Base-by-base conservation (phyloP, 1,284 basidiomycete genomes). In the Mycena citricolor region DNA sequence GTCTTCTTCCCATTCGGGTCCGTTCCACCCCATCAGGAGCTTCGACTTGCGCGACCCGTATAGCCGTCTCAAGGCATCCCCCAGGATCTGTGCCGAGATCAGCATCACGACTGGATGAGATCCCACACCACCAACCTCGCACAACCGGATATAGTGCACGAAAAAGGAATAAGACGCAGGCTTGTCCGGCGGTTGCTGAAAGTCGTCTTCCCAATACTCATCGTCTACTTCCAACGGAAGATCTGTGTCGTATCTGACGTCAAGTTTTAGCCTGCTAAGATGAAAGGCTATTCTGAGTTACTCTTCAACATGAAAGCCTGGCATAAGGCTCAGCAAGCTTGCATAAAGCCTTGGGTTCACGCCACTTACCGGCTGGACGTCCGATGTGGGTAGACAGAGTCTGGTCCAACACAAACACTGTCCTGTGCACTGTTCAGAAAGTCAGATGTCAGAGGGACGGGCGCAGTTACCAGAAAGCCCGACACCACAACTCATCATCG, bases 221-320 rank as follows among this genome's bases (percentile, higher is more conserved):
- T 52, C 51, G 26, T 52, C 51, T 5, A 52, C 40, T 17, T 52
- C 38, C 3, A 52, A 40, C 16, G 40, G 46, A 19, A 26, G 32
- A 10, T 52, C 47, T 2, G 44, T 47, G 24, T 49, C 43, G 29
- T 43, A 48, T 11, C 49, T 51, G 14, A n/a, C n/a, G n/a, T n/a
- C n/a, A n/a, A n/a, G n/a, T n/a, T n/a, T n/a, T n/a, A n/a, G n/a
- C n/a, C n/a, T n/a, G n/a, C n/a, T n/a, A n/a, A n/a, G n/a, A n/a
- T n/a, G n/a, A n/a, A n/a, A n/a, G n/a, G n/a, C n/a, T n/a, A n/a
- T n/a, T n/a, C n/a, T n/a, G n/a, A n/a, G n/a, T n/a, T n/a, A n/a
- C n/a, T n/a, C n/a, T n/a, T n/a, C n/a, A n/a, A n/a, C n/a, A n/a
- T n/a, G n/a, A n/a, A n/a, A n/a, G n/a, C n/a, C n/a, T 16, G 30